Evolutionary conservation across 306 rosid species (phyloP).

Genomic region (Rosa chinensis): DNA sequence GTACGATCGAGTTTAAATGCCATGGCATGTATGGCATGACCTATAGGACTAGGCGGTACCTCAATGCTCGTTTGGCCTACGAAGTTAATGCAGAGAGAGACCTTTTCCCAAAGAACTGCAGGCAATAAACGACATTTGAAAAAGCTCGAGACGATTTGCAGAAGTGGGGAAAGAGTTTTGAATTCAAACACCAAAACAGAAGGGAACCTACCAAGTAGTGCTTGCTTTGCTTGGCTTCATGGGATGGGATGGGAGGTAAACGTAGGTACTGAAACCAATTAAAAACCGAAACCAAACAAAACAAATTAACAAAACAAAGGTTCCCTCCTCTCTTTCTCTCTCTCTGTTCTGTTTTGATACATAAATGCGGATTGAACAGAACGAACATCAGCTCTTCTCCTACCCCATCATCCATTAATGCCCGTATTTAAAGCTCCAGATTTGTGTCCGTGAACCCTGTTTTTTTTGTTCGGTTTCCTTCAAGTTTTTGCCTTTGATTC

Average conservation of each 20-base stretch:
- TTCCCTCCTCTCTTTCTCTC: background rate
- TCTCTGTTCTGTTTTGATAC: conserved; percentile 31
- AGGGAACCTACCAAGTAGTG: background rate
- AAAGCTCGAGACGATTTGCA: conserved; percentile 12
- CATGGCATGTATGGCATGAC: background rate
- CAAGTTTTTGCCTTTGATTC: conserved; percentile 44
- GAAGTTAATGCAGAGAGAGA: conserved; percentile 4
- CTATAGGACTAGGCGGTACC: background rate
- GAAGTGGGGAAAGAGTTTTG: conserved; percentile 29
- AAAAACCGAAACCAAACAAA: conserved; percentile 13
- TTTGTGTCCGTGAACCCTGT: conserved; percentile 65
- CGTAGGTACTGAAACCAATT: conserved; percentile 6
- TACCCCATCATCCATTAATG: conserved; percentile 59
- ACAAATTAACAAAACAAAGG: conserved; percentile 26
- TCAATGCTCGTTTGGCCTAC: conserved; percentile 4
- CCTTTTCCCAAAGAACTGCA: conserved; percentile 36
- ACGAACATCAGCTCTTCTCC: conserved; percentile 65
- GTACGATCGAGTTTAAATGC: background rate
- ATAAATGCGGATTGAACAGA: conserved; percentile 71
- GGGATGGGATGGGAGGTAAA: conserved; percentile 27
- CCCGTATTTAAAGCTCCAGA: conserved; percentile 66
- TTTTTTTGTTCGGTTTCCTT: background rate
- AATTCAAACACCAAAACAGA: conserved; percentile 45
- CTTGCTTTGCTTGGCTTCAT: conserved; percentile 21
- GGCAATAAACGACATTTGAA: conserved; percentile 31